Percentiles rank a stretch among this genome's conserved stretches.
Conservation (phyloP, 1,139 yeast species). For the Candida sanyaensis region DNA sequence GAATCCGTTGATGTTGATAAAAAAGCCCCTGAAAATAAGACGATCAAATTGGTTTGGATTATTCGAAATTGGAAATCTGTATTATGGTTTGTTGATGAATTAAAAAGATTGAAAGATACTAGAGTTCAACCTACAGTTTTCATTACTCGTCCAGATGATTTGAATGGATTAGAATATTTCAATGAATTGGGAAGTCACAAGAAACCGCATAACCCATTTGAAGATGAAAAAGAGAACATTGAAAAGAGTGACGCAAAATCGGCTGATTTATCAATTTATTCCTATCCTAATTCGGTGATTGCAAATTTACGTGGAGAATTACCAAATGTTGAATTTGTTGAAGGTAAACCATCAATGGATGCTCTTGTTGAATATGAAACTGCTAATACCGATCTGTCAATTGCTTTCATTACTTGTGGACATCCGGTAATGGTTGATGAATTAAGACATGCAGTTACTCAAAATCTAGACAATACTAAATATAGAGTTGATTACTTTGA, state of each 20-base stretch:
- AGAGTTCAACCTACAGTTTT: constrained; percentile 30
- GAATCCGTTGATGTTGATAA: constrained; percentile 34
- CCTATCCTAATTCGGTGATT: constrained; percentile 6
- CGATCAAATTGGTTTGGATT: constrained; percentile 35
- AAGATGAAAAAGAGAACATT: constrained; percentile 3
- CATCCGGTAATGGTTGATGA: constrained; percentile 40
- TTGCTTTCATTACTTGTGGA: constrained; percentile 39
- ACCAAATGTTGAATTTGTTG: constrained; percentile 24
- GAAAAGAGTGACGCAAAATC: constrained; percentile 18
- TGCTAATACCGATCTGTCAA: constrained; percentile 24
- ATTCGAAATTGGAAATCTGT: constrained; percentile 42
- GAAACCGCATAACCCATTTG: background rate
- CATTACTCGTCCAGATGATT: constrained; percentile 27
- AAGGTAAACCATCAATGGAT: constrained; percentile 32
- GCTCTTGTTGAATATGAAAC: constrained; percentile 23
- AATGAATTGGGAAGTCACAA: background rate
- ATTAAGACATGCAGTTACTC: constrained; percentile 25
- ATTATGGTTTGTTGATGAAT: constrained; percentile 36
- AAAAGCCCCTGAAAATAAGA: constrained; percentile 25
- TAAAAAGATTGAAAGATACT: constrained; percentile 23
- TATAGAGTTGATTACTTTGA: constrained; percentile 29
- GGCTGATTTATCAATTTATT: constrained; percentile 6
- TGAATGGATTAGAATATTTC: constrained; percentile 6
- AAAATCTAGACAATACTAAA: constrained; percentile 20
- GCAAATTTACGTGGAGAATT: constrained; percentile 12